Evolutionary conservation across 495 filamentous ascomycete species (phyloP), one percentile per base, ranked within the genome.

Genomic region (Halenospora varia): DNA sequence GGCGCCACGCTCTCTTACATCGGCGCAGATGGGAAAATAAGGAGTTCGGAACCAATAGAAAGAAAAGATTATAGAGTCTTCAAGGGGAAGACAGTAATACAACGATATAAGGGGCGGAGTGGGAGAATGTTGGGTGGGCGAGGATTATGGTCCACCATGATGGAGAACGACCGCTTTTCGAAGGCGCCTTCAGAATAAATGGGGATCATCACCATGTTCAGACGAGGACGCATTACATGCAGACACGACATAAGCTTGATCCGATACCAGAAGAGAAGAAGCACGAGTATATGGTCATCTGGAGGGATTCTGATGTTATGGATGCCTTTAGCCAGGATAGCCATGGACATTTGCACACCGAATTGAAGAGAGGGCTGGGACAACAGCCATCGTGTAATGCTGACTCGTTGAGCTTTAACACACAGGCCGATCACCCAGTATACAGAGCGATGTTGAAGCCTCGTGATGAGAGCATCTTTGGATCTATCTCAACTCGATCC

Each of bases 201-300:
- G 78, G 85, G 29, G 84, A 96, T 68, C 85, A 91, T 60, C 92
- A 98, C 65, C 93, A 98, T 71, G 76, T 98, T 23, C 91, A 96
- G 62, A 77, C 90, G 53, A 78, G 81, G 55, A 81, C 80, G 25
- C 86, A 82, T 39, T 98, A 94, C 64, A 77, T 82, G 65, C 78
- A 82, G 62, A 96, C 90, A 52, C 82, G 82, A 63, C 84, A 89
- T 57, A 69, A 70, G 1, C 73, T 85, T n/a, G 94, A 98, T 68
- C 88, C 88, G n/a, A 72, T 77, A 22, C 68, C 90, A 13, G 80
- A 84, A 48, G 65, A 70, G 25, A 73, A 67, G 17, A 80, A 75
- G 1, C 80, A 84, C 18, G 91, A 96, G 48, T 90, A 83, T 65
- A 96, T 98, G 94, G 73, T 96, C 19, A 80, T 96, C 3, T 97